Conservation (phyloP, 2,329 filamentous ascomycete genomes). For the Cladosporium sphaerospermum region DNA sequence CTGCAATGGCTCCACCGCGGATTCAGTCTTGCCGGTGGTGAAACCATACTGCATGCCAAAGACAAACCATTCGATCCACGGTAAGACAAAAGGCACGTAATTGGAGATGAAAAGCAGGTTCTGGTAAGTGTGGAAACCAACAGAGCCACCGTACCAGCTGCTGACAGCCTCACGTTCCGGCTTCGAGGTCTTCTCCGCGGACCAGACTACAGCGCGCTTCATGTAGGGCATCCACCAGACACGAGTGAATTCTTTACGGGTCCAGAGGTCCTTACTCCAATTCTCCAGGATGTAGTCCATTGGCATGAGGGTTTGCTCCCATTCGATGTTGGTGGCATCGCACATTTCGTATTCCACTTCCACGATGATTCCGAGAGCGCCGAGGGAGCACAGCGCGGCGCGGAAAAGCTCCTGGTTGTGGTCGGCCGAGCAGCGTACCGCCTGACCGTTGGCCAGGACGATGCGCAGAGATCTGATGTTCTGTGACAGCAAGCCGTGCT, state of each 20-base stretch:
- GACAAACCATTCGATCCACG: constrained; percentile 91
- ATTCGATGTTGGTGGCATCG: constrained; percentile 75
- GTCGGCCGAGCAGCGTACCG: constrained; percentile 60
- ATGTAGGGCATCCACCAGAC: constrained; percentile 99
- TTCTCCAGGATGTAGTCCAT: constrained; percentile 62
- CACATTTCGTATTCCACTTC: constrained; percentile 81
- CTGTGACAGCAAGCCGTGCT: constrained; percentile 78
- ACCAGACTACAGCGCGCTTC: constrained; percentile 81
- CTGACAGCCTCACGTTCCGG: constrained; percentile 52
- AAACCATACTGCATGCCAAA: constrained; percentile 98
- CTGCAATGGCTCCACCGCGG: constrained; percentile 73
- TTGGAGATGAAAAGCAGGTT: constrained; percentile 78
- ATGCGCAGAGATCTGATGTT: constrained; percentile 69
- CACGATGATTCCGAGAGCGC: constrained; percentile 82
- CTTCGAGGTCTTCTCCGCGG: constrained; percentile 69
- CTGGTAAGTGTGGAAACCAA: constrained; percentile 89
- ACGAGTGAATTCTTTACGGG: constrained; percentile 75
- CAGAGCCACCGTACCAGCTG: constrained; percentile 72
- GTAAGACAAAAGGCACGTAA: constrained; percentile 70
- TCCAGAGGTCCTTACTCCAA: constrained; percentile 76
- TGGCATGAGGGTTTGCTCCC: constrained; percentile 72
- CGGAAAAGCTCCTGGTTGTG: constrained; percentile 75
- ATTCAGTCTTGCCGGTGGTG: constrained; percentile 58
- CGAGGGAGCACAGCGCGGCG: constrained; percentile 79
- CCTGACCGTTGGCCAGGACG: constrained; percentile 72